These are phyloP conservation scores for Cutaneotrichosporon cutaneum DNA, from an alignment of 1,284 basidiomycete genomes.

Conservation along the genomic window DNA sequence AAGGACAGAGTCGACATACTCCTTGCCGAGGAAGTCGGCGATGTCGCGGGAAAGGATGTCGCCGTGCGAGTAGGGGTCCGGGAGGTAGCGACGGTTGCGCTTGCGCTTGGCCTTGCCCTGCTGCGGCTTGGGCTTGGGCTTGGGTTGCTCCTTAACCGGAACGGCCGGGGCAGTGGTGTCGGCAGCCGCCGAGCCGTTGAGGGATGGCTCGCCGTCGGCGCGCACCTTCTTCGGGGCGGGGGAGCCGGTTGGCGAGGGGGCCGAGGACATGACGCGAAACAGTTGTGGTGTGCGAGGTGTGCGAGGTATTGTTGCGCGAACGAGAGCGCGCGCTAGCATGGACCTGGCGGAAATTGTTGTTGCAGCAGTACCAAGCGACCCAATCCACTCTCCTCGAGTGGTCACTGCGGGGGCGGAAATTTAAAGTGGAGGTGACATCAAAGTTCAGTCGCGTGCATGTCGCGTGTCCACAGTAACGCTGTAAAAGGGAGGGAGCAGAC, in stretches of 20 bases:
- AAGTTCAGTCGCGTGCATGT: neutral
- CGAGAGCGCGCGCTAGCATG: slow-evolving; percentile 21
- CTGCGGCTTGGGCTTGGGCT: slow-evolving; percentile 10
- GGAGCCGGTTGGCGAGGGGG: neutral
- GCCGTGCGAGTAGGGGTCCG: slow-evolving; percentile 67
- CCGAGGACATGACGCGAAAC: neutral
- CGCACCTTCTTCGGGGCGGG: slow-evolving; percentile 20
- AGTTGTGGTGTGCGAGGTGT: neutral
- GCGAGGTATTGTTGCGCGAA: neutral
- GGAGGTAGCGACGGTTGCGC: slow-evolving; percentile 47
- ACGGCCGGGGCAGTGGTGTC: neutral
- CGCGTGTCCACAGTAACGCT: neutral
- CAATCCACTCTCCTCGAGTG: neutral
- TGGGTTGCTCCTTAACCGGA: neutral
- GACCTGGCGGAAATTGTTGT: slow-evolving; percentile 7
- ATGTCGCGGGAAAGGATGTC: slow-evolving; percentile 76
- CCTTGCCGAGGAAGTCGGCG: slow-evolving; percentile 64
- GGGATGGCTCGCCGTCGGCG: neutral
- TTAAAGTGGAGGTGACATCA: slow-evolving; percentile 23
- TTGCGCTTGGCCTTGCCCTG: slow-evolving; percentile 29
- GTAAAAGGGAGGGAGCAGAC: slow-evolving; percentile 2
- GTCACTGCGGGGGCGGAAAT: slow-evolving; percentile 21
- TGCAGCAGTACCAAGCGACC: no score
- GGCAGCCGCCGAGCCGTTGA: neutral
- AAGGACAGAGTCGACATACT: slow-evolving; percentile 59